Evolutionary conservation across 2,329 filamentous ascomycete species (phyloP), one percentile per base, ranked within the genome.

Genomic region (Triangularia verruculosa): DNA sequence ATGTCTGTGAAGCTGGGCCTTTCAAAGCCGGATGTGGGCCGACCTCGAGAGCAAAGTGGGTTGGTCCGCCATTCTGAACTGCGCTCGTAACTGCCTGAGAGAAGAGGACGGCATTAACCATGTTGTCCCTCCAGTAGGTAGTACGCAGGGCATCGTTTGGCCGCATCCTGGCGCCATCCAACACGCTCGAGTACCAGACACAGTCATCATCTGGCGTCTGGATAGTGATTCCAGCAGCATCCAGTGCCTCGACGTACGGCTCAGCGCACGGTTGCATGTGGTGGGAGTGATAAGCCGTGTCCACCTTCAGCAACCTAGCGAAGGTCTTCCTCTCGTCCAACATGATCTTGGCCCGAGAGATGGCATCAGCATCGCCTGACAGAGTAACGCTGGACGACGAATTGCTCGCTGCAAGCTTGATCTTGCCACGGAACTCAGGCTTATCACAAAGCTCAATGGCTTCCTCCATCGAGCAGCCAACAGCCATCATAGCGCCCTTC

Each of bases 51-150:
- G 73, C 62, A 25, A 72, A 5, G 74, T 47, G 17, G 61, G 53
- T 63, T 65, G 24, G 30, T 61, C 52, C 70, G 47, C 55, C 64
- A 57, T 51, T 63, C 64, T 56, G 61, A 51, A 55, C 51, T 66
- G 3, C 61, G 51, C 62, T 67, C 34, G 59, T 59, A 52, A 70
- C 66, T 0, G 69, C 70, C 25, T 71, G 67, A 3, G 77, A 65
- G 17, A 79, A 79, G 12, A 70, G 71, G n/a, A 79, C 78, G 0
- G 74, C 72, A 4, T 70, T 72, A 3, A 73, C 71, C 68, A 78
- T 69, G 27, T 64, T 70, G 11, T 61, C 43, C 5, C 69, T 65
- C 70, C 70, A 72, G n/a, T n/a, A n/a, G n/a, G n/a, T n/a, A n/a
- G n/a, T n/a, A n/a, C n/a, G n/a, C n/a, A n/a, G n/a, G n/a, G n/a